Evolutionary conservation across 164 flowering plant species (phyloP), one percentile per base, ranked within the genome.

Genomic region (Annona cherimola): DNA sequence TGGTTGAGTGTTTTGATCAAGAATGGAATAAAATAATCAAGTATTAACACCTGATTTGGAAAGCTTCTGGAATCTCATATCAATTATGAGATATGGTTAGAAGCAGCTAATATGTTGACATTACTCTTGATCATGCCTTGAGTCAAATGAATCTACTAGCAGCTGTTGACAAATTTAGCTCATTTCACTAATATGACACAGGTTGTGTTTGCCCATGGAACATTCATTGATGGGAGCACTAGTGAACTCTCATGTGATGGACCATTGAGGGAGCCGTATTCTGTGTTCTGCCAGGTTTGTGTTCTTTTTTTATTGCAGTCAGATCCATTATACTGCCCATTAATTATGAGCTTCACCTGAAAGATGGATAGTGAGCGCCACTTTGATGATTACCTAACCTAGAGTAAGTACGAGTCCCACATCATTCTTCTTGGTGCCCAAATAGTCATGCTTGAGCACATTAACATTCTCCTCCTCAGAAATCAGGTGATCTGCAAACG

Each of bases 201-300:
- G 94, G 93, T 89, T 76, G 84, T 89, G 70, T 87, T 90, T 85
- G 96, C 93, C 72, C 89, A 93, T 85, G 91, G 96, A 69, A 89
- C 93, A 68, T 93, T 90, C 79, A 86, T 93, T 79, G 94, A 93
- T 76, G 98, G 98, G 62, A 90, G 98, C 77, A 92, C 94, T 9
- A 92, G 94, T 73, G 93, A 92, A 79, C 92, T 92, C 57, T 92
- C 96, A 66, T 92, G 96, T 71, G 96, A 92, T 76, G 96, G 94
- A 54, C 96, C 94, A n/a, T 76, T 92, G 42, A 84, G 98, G 77
- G 93, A 86, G 79, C 98, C 98, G 6, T 92, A 76, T 72, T 80
- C 83, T 20, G 86, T 88, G 12, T 87, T 79, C 73, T 88, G 93
- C 72, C 90, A 88, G 89, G 90, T 84, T 7, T n/a, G 79, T 67